These are phyloP conservation scores for Cucumis melo DNA, from an alignment of 306 rosid species.

Conservation along the genomic window DNA sequence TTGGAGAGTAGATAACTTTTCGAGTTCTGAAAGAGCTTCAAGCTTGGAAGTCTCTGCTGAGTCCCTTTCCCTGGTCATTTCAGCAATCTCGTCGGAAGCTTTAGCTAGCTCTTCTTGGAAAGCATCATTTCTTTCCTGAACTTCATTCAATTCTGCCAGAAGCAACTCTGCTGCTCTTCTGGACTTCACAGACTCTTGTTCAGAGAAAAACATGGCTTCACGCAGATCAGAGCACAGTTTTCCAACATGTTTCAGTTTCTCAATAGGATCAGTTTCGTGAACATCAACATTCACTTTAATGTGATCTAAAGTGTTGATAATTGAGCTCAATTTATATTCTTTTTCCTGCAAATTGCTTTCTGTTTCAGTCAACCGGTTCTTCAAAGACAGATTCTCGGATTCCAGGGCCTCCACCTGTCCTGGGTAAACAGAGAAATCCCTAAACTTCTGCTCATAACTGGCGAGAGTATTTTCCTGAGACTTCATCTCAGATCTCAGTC, in stretches of 20 bases:
- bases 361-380: constrained; percentile 46
- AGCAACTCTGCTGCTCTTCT: constrained; percentile 85
- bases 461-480: constrained; percentile 32
- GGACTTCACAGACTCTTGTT: constrained; percentile 70
- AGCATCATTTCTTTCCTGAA: constrained; percentile 90
- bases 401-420: constrained; percentile 56
- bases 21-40: constrained; percentile 56
- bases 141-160: constrained; percentile 88
- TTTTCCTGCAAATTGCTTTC: constrained; percentile 51
- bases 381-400: constrained; percentile 46
- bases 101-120: constrained; percentile 78
- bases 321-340: constrained; percentile 35
- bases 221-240: constrained; percentile 42
- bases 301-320: constrained; percentile 36
- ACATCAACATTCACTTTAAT: constrained; percentile 46
- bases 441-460: constrained; percentile 49
- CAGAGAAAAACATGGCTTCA: constrained; percentile 35
- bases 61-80: constrained; percentile 52
- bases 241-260: constrained; percentile 50
- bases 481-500: constrained; percentile 48
- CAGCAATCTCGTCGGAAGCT: constrained; percentile 43
- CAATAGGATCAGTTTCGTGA: constrained; percentile 40
- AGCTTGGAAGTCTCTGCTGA: constrained; percentile 49
- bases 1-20: constrained; percentile 38
- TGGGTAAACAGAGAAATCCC: constrained; percentile 37